Evolutionary conservation across 805 yeast species (phyloP).

Genomic region (Candida tammaniensis): DNA sequence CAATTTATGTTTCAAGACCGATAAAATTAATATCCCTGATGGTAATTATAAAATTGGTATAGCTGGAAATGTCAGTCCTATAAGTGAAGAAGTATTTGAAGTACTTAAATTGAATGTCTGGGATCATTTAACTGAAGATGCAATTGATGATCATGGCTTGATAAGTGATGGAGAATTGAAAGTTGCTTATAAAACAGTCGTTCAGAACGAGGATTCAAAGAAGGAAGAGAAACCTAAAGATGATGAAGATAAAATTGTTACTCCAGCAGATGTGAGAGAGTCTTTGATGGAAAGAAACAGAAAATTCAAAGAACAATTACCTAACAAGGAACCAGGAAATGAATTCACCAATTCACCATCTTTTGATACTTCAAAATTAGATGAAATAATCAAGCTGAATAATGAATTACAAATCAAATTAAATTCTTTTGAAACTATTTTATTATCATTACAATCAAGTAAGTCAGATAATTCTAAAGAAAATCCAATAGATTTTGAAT

Average conservation of each 20-base stretch:
- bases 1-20: conserved; percentile 65
- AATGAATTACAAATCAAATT: conserved; percentile 3
- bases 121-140: conserved; percentile 51
- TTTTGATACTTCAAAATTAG: neutral
- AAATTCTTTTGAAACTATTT: conserved; percentile 7
- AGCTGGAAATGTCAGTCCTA: conserved; percentile 36
- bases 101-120: conserved; percentile 57
- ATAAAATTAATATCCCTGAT: conserved; percentile 46
- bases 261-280: conserved; percentile 27
- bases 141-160: conserved; percentile 55
- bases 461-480: neutral
- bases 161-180: conserved; percentile 43
- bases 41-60: conserved; percentile 50
- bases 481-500: conserved; percentile 14
- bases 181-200: conserved; percentile 24
- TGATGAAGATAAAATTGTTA: conserved; percentile 2
- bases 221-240: conserved; percentile 1
- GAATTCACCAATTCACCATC: neutral
- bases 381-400: conserved; percentile 5
- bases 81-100: conserved; percentile 59
- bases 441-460: neutral
- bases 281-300: conserved; percentile 37
- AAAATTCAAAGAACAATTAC: conserved; percentile 13
- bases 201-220: conserved; percentile 1
- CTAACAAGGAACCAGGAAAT: neutral